Base-by-base conservation (phyloP, 2,329 filamentous ascomycete species). In the Scedosporium dehoogii region DNA sequence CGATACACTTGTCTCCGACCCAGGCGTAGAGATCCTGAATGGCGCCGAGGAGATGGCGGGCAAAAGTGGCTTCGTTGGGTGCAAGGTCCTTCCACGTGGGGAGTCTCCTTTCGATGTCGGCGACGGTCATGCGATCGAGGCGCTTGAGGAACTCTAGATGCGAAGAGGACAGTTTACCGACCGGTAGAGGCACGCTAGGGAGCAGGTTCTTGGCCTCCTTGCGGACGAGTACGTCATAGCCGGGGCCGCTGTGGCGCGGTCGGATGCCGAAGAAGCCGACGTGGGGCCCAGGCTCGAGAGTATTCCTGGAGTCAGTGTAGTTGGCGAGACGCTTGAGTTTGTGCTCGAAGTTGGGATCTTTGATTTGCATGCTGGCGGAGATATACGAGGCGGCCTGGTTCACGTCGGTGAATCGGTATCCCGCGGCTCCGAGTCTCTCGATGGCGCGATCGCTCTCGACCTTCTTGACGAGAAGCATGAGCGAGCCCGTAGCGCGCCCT, bases 381-480 rank as follows among this genome's bases (percentile, higher is more conserved):
- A 96, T 85, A 51, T 85, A 83, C 18, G 83, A 80, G 12, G 84
- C 81, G 29, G 96, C 87, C 64, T 91, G 85, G 62, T 81, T 81
- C 12, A 86, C 75, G 41, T 84, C 81, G 2, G 89, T 89, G 68
- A 96, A 96, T n/a, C 89, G 84, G 72, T 87, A 96, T 1, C 92
- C 91, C 10, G 83, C 77, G 1, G 89, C 85, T 65, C 87, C 82
- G 14, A 96, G 79, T 29, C 81, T 81, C 60, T 84, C 80, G 0
- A 83, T 79, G 42, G 92, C 89, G 0, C 80, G 76, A 41, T 78
- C 77, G 41, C 74, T 77, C 41, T 80, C 78, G 1, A 89, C 79
- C 53, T 81, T 81, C 10, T 86, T 88, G 5, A 92, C 87, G 9
- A 96, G 81, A 68, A 96, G 92, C 71, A 96, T 84, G 56, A 96